Conservation (phyloP, 1,139 yeast species). For the Yamadazyma blattariae region DNA sequence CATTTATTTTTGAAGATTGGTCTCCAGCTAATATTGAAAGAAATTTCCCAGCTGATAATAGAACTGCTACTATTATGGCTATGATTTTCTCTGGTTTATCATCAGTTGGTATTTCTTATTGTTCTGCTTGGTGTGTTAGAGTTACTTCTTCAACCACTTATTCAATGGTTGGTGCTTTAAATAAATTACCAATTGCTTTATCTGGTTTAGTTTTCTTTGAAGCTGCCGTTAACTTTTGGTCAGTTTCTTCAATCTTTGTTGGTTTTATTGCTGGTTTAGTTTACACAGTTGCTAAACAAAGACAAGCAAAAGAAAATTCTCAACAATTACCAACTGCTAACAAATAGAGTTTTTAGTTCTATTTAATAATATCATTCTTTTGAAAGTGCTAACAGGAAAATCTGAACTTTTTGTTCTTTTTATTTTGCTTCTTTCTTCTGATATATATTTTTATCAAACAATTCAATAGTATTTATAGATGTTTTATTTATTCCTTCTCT, state of each 20-base stretch:
- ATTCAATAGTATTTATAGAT: conserved; percentile 2
- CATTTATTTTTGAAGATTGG: conserved; percentile 90
- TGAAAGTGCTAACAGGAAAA: too few relatives aligned
- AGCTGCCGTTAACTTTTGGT: conserved; percentile 90
- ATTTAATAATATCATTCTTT: too few relatives aligned
- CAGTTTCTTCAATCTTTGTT: conserved; percentile 82
- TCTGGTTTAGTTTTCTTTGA: conserved; percentile 92
- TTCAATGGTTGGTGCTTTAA: conserved; percentile 98
- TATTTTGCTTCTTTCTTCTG: background rate
- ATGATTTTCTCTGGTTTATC: conserved; percentile 93
- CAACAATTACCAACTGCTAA: conserved; percentile 35
- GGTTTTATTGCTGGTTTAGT: conserved; percentile 95
- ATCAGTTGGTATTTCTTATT: conserved; percentile 94
- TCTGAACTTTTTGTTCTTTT: background rate
- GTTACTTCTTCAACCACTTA: conserved; percentile 97
- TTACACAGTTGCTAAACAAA: conserved; percentile 87
- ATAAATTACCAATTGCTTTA: conserved; percentile 95
- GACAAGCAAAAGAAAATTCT: conserved; percentile 52
- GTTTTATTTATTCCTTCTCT: too few relatives aligned
- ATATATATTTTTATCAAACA: too few relatives aligned
- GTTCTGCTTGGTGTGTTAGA: conserved; percentile 99
- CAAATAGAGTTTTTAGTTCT: too few relatives aligned
- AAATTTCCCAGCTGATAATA: conserved; percentile 75
- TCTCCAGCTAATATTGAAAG: conserved; percentile 65
- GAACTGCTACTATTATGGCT: conserved; percentile 66